These are phyloP conservation scores for Coemansia sp. DNA, from an alignment of 371 early-diverging fungal species.

Conservation along the genomic window DNA sequence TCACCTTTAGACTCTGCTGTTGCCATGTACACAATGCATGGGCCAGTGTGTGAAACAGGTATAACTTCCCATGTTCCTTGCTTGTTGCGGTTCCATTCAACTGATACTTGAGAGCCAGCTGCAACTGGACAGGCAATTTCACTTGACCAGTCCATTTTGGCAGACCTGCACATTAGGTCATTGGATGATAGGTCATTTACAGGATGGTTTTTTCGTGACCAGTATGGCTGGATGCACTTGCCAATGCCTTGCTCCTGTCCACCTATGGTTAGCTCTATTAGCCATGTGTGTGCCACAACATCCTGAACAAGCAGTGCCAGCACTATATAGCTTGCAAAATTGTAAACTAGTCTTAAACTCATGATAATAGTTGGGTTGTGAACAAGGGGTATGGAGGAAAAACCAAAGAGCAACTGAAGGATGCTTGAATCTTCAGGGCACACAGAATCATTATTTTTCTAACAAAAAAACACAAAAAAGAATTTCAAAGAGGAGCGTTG, in stretches of 20 bases:
- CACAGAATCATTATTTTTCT: neutral
- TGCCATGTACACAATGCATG: slow-evolving; percentile 43
- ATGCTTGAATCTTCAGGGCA: no score
- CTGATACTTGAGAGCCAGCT: slow-evolving; percentile 21
- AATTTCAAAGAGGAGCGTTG: neutral
- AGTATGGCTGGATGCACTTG: slow-evolving; percentile 12
- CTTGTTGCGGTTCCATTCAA: slow-evolving; percentile 26
- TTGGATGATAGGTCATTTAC: neutral
- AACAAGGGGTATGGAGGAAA: no score
- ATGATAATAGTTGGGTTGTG: no score
- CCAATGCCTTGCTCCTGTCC: neutral
- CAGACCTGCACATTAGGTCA: slow-evolving; percentile 21
- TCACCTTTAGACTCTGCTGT: slow-evolving; percentile 27
- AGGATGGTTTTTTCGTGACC: slow-evolving; percentile 4
- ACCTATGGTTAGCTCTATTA: slow-evolving; percentile 2
- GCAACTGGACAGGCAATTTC: slow-evolving; percentile 11
- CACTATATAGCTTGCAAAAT: neutral
- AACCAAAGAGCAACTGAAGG: no score
- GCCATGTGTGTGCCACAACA: slow-evolving; percentile 11
- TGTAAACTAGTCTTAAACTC: neutral
- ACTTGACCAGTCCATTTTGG: neutral
- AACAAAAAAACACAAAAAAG: neutral
- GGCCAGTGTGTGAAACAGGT: slow-evolving; percentile 30
- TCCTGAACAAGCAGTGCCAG: neutral
- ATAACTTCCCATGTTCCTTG: slow-evolving; percentile 9